A percentile compares a stretch with the other conserved stretches of the same genome.
These are phyloP conservation scores for Aspergillus texensis DNA, from an alignment of 2,329 filamentous ascomycete species.

Conservation along the genomic window DNA sequence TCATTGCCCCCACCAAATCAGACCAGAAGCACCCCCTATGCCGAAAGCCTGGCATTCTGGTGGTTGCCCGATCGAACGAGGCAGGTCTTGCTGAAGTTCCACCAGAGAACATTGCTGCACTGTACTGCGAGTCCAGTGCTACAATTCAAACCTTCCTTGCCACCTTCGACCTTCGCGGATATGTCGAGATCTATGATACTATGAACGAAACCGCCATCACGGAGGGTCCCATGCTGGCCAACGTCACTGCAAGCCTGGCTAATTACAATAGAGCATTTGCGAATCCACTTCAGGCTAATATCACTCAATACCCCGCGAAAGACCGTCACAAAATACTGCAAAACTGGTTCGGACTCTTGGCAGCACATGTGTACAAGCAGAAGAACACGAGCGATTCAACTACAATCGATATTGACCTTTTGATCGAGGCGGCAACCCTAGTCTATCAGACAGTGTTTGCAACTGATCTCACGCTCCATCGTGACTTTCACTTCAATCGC, in stretches of 20 bases:
- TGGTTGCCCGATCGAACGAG: conserved; percentile 8
- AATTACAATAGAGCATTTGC: conserved; percentile 17
- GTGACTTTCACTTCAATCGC: conserved; percentile 17
- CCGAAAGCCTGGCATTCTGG: neutral
- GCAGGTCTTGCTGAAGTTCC: neutral
- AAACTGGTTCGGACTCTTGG: conserved; percentile 18
- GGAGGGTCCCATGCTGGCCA: conserved; percentile 19
- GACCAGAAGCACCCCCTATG: neutral
- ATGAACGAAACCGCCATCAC: conserved; percentile 12
- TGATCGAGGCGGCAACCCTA: conserved; percentile 9
- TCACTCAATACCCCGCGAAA: neutral
- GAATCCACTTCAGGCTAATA: neutral
- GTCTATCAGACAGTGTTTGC: conserved; percentile 23
- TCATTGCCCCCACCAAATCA: conserved; percentile 8
- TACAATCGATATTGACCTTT: neutral
- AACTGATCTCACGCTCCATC: conserved; percentile 18
- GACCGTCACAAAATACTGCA: conserved; percentile 2
- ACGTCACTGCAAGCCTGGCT: conserved; percentile 16
- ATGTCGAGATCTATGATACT: conserved; percentile 12
- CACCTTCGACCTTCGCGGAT: conserved; percentile 17
- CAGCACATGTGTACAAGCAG: conserved; percentile 15
- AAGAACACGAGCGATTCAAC: neutral
- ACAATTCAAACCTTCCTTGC: conserved; percentile 17
- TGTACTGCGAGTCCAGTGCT: conserved; percentile 18
- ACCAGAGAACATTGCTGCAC: neutral